Evolutionary conservation across 1,284 basidiomycete genomes (phyloP).

Genomic region (Cutaneotrichosporon sp.): DNA sequence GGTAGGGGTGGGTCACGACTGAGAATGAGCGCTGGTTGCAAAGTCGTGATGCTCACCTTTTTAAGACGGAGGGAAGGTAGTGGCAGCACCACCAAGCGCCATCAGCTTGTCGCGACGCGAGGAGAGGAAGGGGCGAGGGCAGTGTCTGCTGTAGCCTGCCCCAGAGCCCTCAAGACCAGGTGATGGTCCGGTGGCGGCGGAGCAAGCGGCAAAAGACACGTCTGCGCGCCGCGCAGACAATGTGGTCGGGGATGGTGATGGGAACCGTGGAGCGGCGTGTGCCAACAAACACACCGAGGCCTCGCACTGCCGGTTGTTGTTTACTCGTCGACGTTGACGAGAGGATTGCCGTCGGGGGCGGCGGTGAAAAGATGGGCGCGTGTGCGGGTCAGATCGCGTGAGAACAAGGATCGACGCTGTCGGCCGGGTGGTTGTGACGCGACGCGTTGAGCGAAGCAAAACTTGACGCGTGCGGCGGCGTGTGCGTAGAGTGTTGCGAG

Average conservation of each 20-base stretch:
- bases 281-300: neutral
- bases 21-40: neutral
- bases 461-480: neutral
- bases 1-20: no score
- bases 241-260: neutral
- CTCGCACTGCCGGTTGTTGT: neutral
- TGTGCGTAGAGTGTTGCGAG: neutral
- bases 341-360: neutral
- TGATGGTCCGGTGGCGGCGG: neutral
- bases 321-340: neutral
- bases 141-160: neutral
- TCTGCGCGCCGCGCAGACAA: neutral
- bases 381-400: constrained; percentile 3
- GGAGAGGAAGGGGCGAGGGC: neutral
- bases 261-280: neutral
- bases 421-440: neutral
- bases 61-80: no score
- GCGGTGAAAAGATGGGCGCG: constrained; percentile 1
- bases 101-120: neutral
- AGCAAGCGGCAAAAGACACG: neutral
- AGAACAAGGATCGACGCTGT: neutral
- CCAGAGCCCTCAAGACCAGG: neutral
- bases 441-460: neutral
- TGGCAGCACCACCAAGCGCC: neutral
- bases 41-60: neutral